Conservation (phyloP, 2,329 filamentous ascomycete genomes). For the Bipolaris cookei region DNA sequence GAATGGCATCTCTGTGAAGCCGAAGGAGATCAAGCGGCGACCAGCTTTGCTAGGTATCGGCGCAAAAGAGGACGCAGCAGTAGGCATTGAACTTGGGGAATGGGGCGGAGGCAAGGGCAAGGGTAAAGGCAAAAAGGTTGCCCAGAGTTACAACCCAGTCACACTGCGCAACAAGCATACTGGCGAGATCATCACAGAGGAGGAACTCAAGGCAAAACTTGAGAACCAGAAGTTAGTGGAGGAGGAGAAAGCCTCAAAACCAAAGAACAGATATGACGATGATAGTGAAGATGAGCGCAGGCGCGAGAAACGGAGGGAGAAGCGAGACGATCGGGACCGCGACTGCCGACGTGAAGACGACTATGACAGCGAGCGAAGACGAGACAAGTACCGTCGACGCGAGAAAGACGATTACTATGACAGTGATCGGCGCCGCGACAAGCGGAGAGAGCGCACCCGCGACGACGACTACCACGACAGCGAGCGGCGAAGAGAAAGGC, state of each 20-base stretch:
- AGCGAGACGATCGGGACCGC: slow-evolving; percentile 21
- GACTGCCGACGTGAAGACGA: slow-evolving; percentile 28
- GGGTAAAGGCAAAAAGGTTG: slow-evolving; percentile 54
- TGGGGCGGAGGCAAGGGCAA: slow-evolving; percentile 62
- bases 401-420: slow-evolving; percentile 30
- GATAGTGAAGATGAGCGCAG: slow-evolving; percentile 25
- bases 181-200: slow-evolving; percentile 67
- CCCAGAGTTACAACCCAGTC: slow-evolving; percentile 66
- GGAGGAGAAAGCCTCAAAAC: slow-evolving; percentile 44
- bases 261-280: slow-evolving; percentile 22
- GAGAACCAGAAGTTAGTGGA: slow-evolving; percentile 56
- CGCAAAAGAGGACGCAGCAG: slow-evolving; percentile 74
- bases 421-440: slow-evolving; percentile 30
- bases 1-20: slow-evolving; percentile 55
- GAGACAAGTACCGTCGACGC: slow-evolving; percentile 25
- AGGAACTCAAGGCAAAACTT: slow-evolving; percentile 62
- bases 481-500: slow-evolving; percentile 19
- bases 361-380: slow-evolving; percentile 28
- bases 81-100: slow-evolving; percentile 72
- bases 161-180: slow-evolving; percentile 67
- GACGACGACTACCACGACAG: slow-evolving; percentile 24
- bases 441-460: slow-evolving; percentile 23
- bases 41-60: slow-evolving; percentile 87
- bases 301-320: slow-evolving; percentile 26
- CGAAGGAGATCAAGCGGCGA: slow-evolving; percentile 70